phyloP scores from a whole-genome alignment of 352 stramenopile genomes.

The Globisporangium apiculatum region DNA sequence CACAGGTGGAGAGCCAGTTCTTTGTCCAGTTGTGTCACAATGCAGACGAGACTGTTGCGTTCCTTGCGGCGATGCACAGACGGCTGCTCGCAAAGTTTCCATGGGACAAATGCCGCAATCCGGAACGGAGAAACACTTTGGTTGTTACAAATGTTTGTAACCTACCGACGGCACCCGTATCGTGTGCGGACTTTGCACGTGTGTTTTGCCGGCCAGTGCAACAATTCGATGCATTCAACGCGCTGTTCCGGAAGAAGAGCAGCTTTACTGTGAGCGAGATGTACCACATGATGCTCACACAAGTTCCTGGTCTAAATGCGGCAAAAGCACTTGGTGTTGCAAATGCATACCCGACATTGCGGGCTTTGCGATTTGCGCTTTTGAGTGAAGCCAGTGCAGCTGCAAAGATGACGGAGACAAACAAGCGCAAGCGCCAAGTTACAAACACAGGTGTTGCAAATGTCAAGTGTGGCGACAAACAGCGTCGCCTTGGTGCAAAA shows the following conservation, averaged over 20 bases:
- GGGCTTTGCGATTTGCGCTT: too few relatives aligned
- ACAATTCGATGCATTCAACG: slow-evolving; percentile 57
- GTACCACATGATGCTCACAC: slow-evolving; percentile 82
- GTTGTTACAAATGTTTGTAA: background rate
- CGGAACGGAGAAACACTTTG: slow-evolving; percentile 11
- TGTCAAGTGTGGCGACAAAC: slow-evolving; percentile 37
- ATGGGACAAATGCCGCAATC: slow-evolving; percentile 22
- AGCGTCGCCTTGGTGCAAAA: slow-evolving; percentile 40
- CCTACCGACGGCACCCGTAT: too few relatives aligned
- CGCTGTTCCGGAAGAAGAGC: slow-evolving; percentile 65
- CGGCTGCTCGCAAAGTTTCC: slow-evolving; percentile 59
- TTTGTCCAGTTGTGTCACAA: slow-evolving; percentile 76
- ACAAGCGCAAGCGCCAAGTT: background rate
- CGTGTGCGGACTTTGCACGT: slow-evolving; percentile 10
- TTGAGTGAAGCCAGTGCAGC: too few relatives aligned
- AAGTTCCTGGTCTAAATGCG: slow-evolving; percentile 52
- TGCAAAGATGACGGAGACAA: too few relatives aligned
- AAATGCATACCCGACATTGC: slow-evolving; percentile 38
- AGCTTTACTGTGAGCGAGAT: slow-evolving; percentile 68
- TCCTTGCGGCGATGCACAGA: slow-evolving; percentile 57
- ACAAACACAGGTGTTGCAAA: slow-evolving; percentile 23
- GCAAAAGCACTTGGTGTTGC: slow-evolving; percentile 42
- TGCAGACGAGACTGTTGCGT: slow-evolving; percentile 69
- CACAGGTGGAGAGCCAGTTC: slow-evolving; percentile 77
- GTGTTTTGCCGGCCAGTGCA: slow-evolving; percentile 45